Conservation (phyloP, 179 eudicot genomes). For the Patellifolia procumbens region DNA sequence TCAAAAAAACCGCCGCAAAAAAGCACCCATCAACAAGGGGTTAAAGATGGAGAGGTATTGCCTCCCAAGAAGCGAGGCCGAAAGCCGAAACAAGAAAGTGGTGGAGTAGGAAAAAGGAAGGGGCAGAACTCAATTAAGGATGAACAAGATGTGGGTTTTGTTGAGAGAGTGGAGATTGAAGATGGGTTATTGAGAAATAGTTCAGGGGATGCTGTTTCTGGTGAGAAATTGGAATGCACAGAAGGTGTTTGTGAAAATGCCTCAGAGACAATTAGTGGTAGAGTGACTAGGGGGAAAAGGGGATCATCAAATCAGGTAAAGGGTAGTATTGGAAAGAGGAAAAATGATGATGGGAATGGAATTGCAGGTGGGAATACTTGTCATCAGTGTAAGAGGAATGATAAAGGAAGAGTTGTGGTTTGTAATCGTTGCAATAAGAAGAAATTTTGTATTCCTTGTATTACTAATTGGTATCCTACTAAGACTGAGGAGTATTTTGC, state of each 20-base stretch:
- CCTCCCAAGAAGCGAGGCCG: neutral
- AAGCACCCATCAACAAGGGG: neutral
- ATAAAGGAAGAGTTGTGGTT: constrained; percentile 38
- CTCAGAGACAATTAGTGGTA: constrained; percentile 23
- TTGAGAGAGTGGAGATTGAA: neutral
- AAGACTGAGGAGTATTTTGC: constrained; percentile 55
- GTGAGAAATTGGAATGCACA: constrained; percentile 21
- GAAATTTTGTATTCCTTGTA: constrained; percentile 41
- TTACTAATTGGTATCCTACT: constrained; percentile 56
- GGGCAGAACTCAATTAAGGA: neutral
- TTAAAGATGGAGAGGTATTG: neutral
- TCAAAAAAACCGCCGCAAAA: constrained; percentile 9
- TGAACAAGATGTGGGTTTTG: constrained; percentile 12
- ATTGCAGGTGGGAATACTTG: constrained; percentile 32
- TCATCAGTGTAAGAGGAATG: constrained; percentile 58
- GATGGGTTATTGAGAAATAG: constrained; percentile 20
- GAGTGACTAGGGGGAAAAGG: constrained; percentile 8
- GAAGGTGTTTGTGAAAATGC: constrained; percentile 45
- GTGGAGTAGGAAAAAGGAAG: neutral
- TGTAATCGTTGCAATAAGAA: constrained; percentile 39
- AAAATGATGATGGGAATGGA: constrained; percentile 16
- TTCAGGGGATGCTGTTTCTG: neutral
- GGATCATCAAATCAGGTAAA: too few relatives aligned
- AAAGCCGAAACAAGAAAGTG: neutral
- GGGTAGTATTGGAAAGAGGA: constrained; percentile 5